Base-by-base conservation (phyloP, 225 moss, liverwort and hornwort genomes). In the Ulota crispa region DNA sequence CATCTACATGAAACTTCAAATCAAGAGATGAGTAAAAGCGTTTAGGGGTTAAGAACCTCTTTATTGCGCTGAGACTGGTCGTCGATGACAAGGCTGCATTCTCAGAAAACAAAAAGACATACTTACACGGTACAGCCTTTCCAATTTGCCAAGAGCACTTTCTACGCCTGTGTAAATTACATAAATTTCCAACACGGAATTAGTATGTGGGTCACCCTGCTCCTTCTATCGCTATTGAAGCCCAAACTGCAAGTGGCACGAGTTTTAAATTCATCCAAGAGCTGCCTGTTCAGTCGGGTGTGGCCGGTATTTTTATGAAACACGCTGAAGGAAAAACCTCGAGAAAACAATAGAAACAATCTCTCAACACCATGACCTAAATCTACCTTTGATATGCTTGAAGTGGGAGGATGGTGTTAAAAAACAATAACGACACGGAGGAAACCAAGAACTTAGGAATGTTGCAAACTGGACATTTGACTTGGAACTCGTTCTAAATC, bases 111-210 rank as follows among this genome's bases (percentile, higher is more conserved):
- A 57, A 24, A 71, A 53, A 80, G 15, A 72, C 26, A 54, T 66
- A 76, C 30, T 84, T 73, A 47, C 56, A 81, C 14, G 43, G 78
- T 63, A 26, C 65, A 70, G 66, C 70, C 41, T 79, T n/a, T 60
- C 66, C 27, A 75, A 26, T 21, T 65, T 76, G 47, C 31, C 16
- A 27, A 79, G 57, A 75, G 70, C 27, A 64, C 56, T 64, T 76
- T 72, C 76, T 68, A 60, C 24, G 65, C n/a, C 75, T 81, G 42
- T 61, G 76, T 30, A 79, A 78, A 70, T 16, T 82, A 76, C 79
- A 82, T 53, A 67, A 80, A 61, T 87, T 87, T 72, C 52, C 41
- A 76, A 21, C 80, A 68, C 60, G 32, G 28, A 75, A 78, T 75
- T 79, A 65, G 78, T 65, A 79, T 47, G 42, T 41, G 64, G 77